A percentile compares a stretch with the other conserved stretches of the same genome.
Evolutionary conservation across 306 rosid species (phyloP).

Genomic region (Cucurbita maxima): DNA sequence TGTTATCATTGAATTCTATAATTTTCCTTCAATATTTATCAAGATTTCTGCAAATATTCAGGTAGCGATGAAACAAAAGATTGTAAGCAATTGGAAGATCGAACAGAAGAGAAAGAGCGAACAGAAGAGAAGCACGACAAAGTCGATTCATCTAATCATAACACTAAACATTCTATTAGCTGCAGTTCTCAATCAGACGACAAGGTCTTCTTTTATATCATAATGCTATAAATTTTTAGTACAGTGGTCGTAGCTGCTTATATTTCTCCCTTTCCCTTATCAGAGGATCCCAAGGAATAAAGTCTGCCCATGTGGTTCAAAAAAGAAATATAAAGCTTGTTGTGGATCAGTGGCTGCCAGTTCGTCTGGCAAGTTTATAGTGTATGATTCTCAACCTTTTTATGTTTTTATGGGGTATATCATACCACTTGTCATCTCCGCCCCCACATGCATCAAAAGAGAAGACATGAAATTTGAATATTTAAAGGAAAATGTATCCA

Average conservation of each 20-base stretch:
- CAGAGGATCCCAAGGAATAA: slow-evolving; percentile 58
- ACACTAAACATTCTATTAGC: slow-evolving; percentile 9
- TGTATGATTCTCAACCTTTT: slow-evolving; percentile 24
- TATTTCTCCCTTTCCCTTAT: not conserved
- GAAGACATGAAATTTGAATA: not conserved
- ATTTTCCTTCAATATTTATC: not conserved
- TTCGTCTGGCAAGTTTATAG: slow-evolving; percentile 28
- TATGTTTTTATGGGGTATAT: too few species aligned
- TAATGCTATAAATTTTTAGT: not conserved
- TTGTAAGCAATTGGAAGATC: slow-evolving; percentile 15
- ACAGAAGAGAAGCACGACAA: slow-evolving; percentile 15
- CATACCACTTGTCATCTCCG: not conserved
- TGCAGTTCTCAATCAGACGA: slow-evolving; percentile 24
- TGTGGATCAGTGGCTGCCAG: slow-evolving; percentile 47
- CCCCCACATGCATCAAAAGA: not conserved
- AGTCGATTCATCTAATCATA: slow-evolving; percentile 17
- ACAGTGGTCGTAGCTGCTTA: not conserved
- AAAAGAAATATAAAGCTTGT: slow-evolving; percentile 68
- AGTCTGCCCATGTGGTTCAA: slow-evolving; percentile 66
- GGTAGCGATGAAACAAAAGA: slow-evolving; percentile 19
- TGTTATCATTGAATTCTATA: not conserved
- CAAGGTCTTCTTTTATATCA: slow-evolving; percentile 29
- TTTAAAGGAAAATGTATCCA: slow-evolving; percentile 3
- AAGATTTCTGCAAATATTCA: slow-evolving; percentile 14
- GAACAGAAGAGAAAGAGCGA: slow-evolving; percentile 19